Conservation (phyloP, 2,329 filamentous ascomycete species). For the Xylariales sp. region DNA sequence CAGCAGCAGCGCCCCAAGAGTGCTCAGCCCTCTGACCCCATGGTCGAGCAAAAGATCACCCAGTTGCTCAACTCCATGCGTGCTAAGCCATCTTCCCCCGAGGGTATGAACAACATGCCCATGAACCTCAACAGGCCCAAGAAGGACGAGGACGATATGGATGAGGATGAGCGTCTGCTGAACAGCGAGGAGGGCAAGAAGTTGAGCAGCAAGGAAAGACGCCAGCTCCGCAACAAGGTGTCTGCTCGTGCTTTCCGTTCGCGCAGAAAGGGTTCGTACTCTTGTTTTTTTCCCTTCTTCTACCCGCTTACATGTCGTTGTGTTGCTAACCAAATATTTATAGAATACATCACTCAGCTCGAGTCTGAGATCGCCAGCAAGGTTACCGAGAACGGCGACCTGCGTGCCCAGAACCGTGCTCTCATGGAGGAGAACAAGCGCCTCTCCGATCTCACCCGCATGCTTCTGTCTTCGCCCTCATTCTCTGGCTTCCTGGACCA, state of each 20-base stretch:
- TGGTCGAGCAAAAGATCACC: constrained; percentile 89
- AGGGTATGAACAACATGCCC: constrained; percentile 44
- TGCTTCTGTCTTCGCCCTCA: constrained; percentile 74
- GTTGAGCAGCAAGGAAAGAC: constrained; percentile 93
- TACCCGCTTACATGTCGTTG: no score
- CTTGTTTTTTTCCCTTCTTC: no score
- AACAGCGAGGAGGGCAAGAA: constrained; percentile 99
- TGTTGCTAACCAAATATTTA: no score
- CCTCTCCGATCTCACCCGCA: constrained; percentile 71
- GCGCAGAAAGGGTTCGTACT: constrained; percentile 79
- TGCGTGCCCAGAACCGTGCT: constrained; percentile 75
- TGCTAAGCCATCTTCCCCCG: constrained; percentile 57
- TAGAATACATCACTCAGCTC: constrained; percentile 95
- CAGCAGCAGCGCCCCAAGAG: constrained; percentile 43
- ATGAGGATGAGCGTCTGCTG: constrained; percentile 88
- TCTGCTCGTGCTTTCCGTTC: constrained; percentile 96
- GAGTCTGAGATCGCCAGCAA: constrained; percentile 84
- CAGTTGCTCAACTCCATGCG: constrained; percentile 91
- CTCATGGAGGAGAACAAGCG: constrained; percentile 83
- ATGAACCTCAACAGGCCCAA: constrained; percentile 69
- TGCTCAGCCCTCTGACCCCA: constrained; percentile 56
- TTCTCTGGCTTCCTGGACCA: constrained; percentile 79
- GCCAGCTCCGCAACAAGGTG: constrained; percentile 98
- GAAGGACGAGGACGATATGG: constrained; percentile 98
- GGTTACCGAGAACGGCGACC: constrained; percentile 75